Percentiles rank a stretch among this genome's conserved stretches.
phyloP scores from a whole-genome alignment of 179 eudicot genomes.

The Carnegiea gigantea region DNA sequence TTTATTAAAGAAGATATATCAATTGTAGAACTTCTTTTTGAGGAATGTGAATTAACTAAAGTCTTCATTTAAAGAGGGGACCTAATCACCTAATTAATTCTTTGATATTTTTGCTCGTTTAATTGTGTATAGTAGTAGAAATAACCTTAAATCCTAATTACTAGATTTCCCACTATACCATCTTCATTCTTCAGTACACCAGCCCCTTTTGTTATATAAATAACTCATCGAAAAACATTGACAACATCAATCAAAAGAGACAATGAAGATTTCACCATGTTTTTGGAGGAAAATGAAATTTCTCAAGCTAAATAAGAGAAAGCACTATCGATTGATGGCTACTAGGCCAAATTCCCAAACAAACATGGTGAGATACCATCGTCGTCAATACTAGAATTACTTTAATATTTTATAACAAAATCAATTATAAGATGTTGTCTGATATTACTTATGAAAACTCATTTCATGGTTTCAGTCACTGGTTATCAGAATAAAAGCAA shows the following conservation, averaged over 20 bases:
- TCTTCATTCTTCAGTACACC: background rate
- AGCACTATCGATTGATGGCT: background rate
- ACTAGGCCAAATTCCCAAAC: background rate
- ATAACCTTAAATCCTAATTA: background rate
- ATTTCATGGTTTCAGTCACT: background rate
- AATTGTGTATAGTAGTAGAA: background rate
- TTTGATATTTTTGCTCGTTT: background rate
- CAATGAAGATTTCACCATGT: background rate
- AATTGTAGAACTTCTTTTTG: too few relatives aligned
- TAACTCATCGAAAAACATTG: background rate
- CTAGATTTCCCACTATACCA: background rate
- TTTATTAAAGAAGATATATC: too few relatives aligned
- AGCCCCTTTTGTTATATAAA: background rate
- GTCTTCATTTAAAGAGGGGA: too few relatives aligned
- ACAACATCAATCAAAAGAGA: background rate
- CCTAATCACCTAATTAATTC: background rate
- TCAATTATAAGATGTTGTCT: background rate
- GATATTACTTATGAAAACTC: background rate
- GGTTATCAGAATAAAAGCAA: background rate
- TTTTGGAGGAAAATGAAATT: background rate
- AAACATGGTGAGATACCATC: conserved; percentile 6
- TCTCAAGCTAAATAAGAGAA: background rate
- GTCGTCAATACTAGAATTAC: background rate
- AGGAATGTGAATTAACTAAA: too few relatives aligned
- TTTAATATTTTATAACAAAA: background rate